phyloP scores from a whole-genome alignment of 495 filamentous ascomycete genomes.

The Lepraria neglecta region DNA sequence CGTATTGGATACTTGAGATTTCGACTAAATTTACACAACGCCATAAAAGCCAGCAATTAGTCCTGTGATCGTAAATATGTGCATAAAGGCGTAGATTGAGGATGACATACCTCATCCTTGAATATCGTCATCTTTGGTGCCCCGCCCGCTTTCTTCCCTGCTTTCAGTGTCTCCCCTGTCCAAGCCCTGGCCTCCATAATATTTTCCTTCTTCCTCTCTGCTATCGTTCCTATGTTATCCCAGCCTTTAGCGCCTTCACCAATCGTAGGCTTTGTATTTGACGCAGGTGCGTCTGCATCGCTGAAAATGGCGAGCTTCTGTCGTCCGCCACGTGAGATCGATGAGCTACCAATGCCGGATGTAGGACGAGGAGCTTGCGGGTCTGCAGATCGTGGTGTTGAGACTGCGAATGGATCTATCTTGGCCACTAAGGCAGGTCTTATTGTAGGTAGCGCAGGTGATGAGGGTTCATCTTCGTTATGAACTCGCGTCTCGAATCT shows the following conservation, averaged over 20 bases:
- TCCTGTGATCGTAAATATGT: conserved; percentile 93
- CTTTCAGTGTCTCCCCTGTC: conserved; percentile 86
- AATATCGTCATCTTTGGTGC: conserved; percentile 83
- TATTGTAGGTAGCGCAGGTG: conserved; percentile 76
- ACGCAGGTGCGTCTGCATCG: conserved; percentile 53
- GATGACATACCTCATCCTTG: conserved; percentile 81
- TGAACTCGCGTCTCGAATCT: conserved; percentile 59
- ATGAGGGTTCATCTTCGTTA: conserved; percentile 59
- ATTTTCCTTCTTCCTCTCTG: conserved; percentile 92
- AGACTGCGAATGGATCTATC: conserved; percentile 64
- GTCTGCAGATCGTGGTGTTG: conserved; percentile 42
- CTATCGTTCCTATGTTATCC: conserved; percentile 82
- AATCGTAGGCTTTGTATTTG: conserved; percentile 36
- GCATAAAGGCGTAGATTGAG: conserved; percentile 40
- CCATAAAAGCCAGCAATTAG: conserved; percentile 72
- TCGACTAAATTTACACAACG: conserved; percentile 56
- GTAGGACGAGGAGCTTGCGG: conserved; percentile 58
- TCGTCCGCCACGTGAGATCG: conserved; percentile 56
- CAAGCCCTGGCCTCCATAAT: conserved; percentile 78
- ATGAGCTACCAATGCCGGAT: conserved; percentile 38
- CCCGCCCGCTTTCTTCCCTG: conserved; percentile 67
- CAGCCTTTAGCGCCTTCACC: conserved; percentile 59
- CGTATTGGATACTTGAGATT: conserved; percentile 38
- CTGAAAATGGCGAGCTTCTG: conserved; percentile 92
- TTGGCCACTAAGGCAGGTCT: conserved; percentile 84